phyloP scores from a whole-genome alignment of 2,329 filamentous ascomycete species.

The Fusarium chaquense region DNA sequence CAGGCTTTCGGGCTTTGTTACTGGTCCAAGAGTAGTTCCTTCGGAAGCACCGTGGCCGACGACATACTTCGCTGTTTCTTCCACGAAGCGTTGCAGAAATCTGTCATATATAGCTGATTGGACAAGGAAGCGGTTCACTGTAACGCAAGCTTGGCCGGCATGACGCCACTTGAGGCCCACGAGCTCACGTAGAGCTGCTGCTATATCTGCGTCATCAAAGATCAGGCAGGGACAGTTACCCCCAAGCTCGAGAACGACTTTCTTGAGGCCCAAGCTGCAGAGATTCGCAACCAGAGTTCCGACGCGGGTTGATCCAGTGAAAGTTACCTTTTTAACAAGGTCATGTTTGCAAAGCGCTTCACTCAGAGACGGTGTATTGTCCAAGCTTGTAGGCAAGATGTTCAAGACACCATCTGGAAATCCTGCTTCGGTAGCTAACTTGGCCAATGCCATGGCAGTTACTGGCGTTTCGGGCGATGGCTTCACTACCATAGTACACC shows the following conservation, averaged over 20 bases:
- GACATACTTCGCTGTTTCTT: constrained; percentile 23
- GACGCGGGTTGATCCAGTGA: constrained; percentile 78
- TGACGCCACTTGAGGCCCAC: constrained; percentile 69
- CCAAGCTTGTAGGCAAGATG: constrained; percentile 58
- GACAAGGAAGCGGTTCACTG: constrained; percentile 69
- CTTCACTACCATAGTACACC: constrained; percentile 81
- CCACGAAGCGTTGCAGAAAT: constrained; percentile 13
- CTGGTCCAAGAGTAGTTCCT: constrained; percentile 20
- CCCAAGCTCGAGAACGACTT: constrained; percentile 75
- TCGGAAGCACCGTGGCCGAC: constrained; percentile 27
- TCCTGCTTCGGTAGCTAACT: constrained; percentile 77
- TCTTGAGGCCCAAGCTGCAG: constrained; percentile 74
- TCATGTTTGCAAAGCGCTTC: constrained; percentile 61
- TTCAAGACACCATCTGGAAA: constrained; percentile 79
- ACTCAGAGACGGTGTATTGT: constrained; percentile 58
- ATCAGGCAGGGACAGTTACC: constrained; percentile 77
- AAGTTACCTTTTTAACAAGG: constrained; percentile 73
- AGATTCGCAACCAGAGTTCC: constrained; percentile 73
- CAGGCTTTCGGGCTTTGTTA: constrained; percentile 29
- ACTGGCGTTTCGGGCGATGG: constrained; percentile 80
- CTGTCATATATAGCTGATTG: constrained; percentile 69
- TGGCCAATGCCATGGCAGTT: constrained; percentile 75
- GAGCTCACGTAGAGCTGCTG: constrained; percentile 6
- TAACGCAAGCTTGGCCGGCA: constrained; percentile 78
- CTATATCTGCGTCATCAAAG: constrained; percentile 72